These are phyloP conservation scores for Apophysomyces trapeziformis DNA, from an alignment of 371 early-diverging fungal species.

Conservation along the genomic window DNA sequence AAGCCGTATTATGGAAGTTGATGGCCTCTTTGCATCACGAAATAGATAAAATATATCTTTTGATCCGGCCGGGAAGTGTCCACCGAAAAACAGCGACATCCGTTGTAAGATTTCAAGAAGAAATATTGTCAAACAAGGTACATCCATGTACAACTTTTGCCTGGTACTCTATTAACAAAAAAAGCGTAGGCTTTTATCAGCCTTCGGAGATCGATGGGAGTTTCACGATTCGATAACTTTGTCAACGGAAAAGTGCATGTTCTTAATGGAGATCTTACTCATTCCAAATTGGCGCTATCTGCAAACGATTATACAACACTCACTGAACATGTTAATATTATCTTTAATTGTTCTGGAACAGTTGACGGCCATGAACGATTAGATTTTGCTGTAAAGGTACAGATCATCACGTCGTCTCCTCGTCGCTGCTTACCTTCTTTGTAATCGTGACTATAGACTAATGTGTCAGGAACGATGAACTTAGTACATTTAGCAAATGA, in stretches of 20 bases:
- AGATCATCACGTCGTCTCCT: neutral
- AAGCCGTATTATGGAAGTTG: constrained; percentile 62
- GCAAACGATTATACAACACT: constrained; percentile 46
- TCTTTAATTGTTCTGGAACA: constrained; percentile 64
- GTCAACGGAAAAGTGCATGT: constrained; percentile 59
- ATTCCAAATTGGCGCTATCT: constrained; percentile 53
- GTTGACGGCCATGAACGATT: constrained; percentile 60
- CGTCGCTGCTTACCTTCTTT: neutral
- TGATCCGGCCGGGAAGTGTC: constrained; percentile 29
- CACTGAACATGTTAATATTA: constrained; percentile 45
- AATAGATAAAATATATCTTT: constrained; percentile 40
- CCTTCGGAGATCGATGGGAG: constrained; percentile 48
- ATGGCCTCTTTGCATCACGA: constrained; percentile 33
- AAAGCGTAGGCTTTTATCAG: constrained; percentile 42
- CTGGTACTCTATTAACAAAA: neutral
- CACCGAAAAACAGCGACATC: constrained; percentile 29
- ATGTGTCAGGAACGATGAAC: constrained; percentile 58
- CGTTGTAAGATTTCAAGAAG: constrained; percentile 39
- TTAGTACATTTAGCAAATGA: constrained; percentile 58
- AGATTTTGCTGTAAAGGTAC: constrained; percentile 55
- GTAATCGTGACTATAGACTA: constrained; percentile 34
- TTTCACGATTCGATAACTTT: constrained; percentile 36
- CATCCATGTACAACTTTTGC: neutral
- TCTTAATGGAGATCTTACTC: constrained; percentile 55
- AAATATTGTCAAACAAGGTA: constrained; percentile 52